Evolutionary conservation across 2,329 filamentous ascomycete genomes (phyloP), one percentile per base, ranked within the genome.

Genomic region (Hirsutella rhossiliensis): DNA sequence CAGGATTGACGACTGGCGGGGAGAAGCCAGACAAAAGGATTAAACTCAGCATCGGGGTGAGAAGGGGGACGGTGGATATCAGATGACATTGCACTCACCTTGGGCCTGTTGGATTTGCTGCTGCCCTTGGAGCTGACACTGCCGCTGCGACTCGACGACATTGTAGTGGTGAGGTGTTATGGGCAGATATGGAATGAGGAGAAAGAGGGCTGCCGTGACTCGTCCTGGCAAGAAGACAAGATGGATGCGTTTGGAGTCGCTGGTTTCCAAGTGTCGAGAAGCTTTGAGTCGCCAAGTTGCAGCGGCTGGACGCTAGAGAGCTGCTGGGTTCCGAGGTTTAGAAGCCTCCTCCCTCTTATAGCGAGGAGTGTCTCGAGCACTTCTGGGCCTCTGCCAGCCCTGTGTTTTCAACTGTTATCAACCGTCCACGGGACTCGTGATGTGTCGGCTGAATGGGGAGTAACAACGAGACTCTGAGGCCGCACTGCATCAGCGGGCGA

Each of bases 1-100:
- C 37, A 31, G 79, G 77, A 48, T 72, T 55, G 18, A 71, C 58
- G 3, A 80, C 80, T 39, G 81, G 7, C 15, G 43, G 31, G 12
- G 11, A 13, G 11, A 4, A 13, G 7, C 29, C 7, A 13, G 12
- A 13, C 2, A n/a, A 32, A 5, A 32, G 31, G 31, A 32, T n/a
- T 30, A 13, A 5, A 7, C 12, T 38, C 27, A 29, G 3, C 15
- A 17, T 8, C 28, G 27, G 27, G 27, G 8, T 30, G 13, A 9
- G 11, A 27, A 27, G n/a, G 19, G 15, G 27, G 23, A 27, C 15
- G 23, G 27, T 28, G 18, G n/a, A 27, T 9, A 27, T 7, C 23
- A 27, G 23, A 27, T 9, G 23, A 5, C 23, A 27, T 7, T 27
- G 23, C 5, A 27, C 23, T 15, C 8, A 45, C 47, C 36, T 32